Percentiles rank a stretch among this genome's conserved stretches.
phyloP scores from a whole-genome alignment of 257 asterid species.

The Eucommia ulmoides region DNA sequence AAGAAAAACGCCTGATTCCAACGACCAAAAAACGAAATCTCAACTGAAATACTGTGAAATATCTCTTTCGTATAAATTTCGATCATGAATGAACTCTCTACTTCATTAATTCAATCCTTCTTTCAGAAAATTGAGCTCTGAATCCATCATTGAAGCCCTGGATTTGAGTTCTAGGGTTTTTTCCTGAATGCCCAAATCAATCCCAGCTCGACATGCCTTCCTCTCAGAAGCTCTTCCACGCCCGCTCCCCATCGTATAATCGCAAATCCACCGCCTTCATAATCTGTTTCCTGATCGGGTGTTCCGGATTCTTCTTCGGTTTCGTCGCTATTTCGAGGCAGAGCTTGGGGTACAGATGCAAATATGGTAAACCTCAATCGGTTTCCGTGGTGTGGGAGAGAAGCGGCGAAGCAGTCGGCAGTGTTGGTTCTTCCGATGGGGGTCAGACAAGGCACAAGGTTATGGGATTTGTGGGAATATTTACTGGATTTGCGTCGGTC shows the following conservation, averaged over 20 bases:
- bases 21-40: not conserved
- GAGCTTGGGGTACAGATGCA: conserved; percentile 29
- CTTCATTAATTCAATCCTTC: not conserved
- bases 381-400: conserved; percentile 81
- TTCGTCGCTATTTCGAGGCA: conserved; percentile 33
- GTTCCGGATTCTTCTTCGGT: conserved; percentile 45
- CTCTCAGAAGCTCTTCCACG: conserved; percentile 66
- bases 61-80: conserved; percentile 4
- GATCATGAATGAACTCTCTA: not conserved
- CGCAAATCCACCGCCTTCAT: conserved; percentile 46
- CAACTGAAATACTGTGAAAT: conserved; percentile 2
- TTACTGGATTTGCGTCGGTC: conserved; percentile 77
- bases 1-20: conserved; percentile 3
- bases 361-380: conserved; percentile 40
- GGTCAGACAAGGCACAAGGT: conserved; percentile 61
- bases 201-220: conserved; percentile 45
- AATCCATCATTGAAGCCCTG: not conserved
- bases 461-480: conserved; percentile 93
- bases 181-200: not conserved
- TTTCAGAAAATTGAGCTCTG: not conserved
- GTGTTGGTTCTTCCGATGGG: conserved; percentile 17
- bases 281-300: conserved; percentile 34
- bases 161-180: not conserved
- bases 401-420: conserved; percentile 8
- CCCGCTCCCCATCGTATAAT: conserved; percentile 38